These are phyloP conservation scores for Magnolia sinica DNA, from an alignment of 164 flowering plant genomes.

Conservation along the genomic window DNA sequence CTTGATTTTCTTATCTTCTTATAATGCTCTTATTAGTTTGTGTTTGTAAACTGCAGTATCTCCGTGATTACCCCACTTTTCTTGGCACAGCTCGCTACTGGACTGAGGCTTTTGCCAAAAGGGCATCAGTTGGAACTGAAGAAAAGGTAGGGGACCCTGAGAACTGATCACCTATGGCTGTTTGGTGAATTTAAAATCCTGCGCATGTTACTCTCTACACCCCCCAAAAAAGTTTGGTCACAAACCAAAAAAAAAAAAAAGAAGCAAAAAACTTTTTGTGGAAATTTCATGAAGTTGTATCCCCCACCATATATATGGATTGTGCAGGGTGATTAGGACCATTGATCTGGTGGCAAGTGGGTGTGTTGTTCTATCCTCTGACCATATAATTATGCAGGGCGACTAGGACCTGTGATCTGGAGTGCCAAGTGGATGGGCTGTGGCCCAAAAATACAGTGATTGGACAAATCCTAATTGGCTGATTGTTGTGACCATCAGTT, in stretches of 20 bases:
- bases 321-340: neutral
- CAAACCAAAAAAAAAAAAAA: too few species aligned
- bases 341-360: neutral
- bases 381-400: neutral
- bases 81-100: conserved; percentile 92
- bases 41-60: conserved; percentile 50
- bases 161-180: neutral
- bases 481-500: neutral
- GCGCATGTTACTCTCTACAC: neutral
- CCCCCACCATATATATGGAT: neutral
- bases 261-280: neutral
- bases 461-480: neutral
- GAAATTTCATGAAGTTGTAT: neutral
- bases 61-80: conserved; percentile 73
- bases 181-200: neutral
- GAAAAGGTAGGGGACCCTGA: conserved; percentile 58
- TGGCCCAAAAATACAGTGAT: neutral
- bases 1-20: conserved; percentile 1
- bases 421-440: neutral
- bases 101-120: conserved; percentile 93
- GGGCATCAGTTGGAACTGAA: conserved; percentile 66
- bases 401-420: neutral
- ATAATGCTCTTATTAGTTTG: neutral
- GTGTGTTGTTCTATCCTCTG: neutral
- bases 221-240: neutral